Conservation (phyloP, 768 basidiomycete genomes). For the Serendipita sp. region DNA sequence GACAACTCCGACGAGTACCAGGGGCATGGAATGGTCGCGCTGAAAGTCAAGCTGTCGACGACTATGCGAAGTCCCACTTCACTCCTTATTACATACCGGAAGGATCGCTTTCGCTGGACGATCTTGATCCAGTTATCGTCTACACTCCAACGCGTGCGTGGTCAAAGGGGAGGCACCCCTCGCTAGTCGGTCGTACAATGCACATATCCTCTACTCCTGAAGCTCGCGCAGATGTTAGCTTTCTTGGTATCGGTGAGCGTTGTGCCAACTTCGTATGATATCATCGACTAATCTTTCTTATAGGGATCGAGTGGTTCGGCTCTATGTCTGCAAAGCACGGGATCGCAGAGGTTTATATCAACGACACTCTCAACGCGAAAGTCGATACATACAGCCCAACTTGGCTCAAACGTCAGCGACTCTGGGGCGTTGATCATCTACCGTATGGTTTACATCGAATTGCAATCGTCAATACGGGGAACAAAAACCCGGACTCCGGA, state of each 20-base stretch:
- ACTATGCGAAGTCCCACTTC: conserved; percentile 1
- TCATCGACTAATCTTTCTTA: background rate
- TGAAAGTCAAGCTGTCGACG: background rate
- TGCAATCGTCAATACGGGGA: conserved; percentile 43
- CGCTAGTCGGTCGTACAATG: conserved; percentile 3
- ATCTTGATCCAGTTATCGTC: background rate
- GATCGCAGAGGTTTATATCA: conserved; percentile 38
- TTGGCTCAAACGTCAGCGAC: conserved; percentile 39
- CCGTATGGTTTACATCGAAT: conserved; percentile 38
- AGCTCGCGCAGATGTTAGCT: conserved; percentile 7
- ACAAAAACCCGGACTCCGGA: conserved; percentile 22
- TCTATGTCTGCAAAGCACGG: conserved; percentile 40
- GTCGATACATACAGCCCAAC: conserved; percentile 31
- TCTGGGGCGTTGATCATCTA: conserved; percentile 47
- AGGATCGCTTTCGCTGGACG: conserved; percentile 10
- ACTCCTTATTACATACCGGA: conserved; percentile 10
- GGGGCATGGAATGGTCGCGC: background rate
- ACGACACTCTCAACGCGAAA: conserved; percentile 30
- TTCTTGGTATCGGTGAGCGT: conserved; percentile 5
- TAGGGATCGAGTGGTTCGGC: conserved; percentile 65
- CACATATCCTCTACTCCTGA: background rate
- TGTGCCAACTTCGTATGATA: background rate
- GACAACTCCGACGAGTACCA: background rate
- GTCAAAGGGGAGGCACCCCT: background rate
- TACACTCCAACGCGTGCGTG: conserved; percentile 5